These are phyloP conservation scores for Mucor lusitanicus DNA, from an alignment of 371 early-diverging fungal species.

Conservation along the genomic window DNA sequence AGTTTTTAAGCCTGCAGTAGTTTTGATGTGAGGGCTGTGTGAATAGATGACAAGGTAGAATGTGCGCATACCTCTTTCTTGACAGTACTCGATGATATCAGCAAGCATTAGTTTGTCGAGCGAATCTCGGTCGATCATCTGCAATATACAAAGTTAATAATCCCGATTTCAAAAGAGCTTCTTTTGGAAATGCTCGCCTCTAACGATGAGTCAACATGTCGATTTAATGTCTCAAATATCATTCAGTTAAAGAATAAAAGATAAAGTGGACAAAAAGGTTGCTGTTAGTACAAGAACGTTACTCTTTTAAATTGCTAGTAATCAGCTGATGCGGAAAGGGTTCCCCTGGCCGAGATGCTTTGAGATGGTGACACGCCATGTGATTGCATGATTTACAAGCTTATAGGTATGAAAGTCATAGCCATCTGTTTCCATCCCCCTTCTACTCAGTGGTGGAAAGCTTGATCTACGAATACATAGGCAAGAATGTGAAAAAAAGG, in stretches of 20 bases:
- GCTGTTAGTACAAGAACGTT: background rate
- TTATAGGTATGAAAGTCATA: too few relatives aligned
- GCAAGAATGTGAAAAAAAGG: too few relatives aligned
- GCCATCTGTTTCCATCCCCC: too few relatives aligned
- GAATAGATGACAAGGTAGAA: background rate
- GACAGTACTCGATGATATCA: conserved; percentile 73
- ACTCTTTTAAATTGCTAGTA: background rate
- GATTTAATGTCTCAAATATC: conserved; percentile 36
- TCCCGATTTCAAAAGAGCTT: background rate
- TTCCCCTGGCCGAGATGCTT: background rate
- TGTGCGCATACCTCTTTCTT: conserved; percentile 59
- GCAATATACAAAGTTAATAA: background rate
- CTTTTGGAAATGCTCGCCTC: conserved; percentile 22
- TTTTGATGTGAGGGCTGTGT: too few relatives aligned
- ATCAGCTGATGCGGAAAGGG: conserved; percentile 8
- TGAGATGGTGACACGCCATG: conserved; percentile 1
- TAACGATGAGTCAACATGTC: conserved; percentile 40
- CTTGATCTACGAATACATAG: too few relatives aligned
- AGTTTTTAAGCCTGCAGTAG: conserved; percentile 51
- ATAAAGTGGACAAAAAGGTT: background rate
- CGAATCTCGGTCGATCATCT: conserved; percentile 31
- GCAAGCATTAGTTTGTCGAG: conserved; percentile 65
- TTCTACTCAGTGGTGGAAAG: too few relatives aligned
- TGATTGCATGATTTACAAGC: conserved; percentile 1
- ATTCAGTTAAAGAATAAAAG: conserved; percentile 4